Base-by-base conservation (phyloP, 345 rosid genomes). In the Raphanus raphanistrum region DNA sequence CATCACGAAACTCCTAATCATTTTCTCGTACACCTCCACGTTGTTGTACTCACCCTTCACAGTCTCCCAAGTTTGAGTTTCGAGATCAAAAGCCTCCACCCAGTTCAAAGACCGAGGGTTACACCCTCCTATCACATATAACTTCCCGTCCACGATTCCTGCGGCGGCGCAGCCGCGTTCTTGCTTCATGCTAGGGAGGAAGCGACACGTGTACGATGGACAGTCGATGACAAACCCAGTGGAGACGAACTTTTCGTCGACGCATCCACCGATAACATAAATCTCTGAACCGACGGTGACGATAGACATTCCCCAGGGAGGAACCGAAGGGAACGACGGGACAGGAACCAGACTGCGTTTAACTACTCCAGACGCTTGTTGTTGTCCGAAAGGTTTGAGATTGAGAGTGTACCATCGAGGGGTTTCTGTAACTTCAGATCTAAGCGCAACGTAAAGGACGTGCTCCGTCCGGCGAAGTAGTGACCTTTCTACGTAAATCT, bases 81-180 rank as follows among this genome's bases (percentile, higher is more conserved):
- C 63, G 3, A 89, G 84, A 50, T 91, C 92, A 25, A 82, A 88
- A 36, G 82, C 65, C 27, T 77, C 97, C 63, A 90, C 91, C 21
- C 92, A 91, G 92, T 94, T 77, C 76, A 38, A 77, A 5, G 84
- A 26, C 84, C 0, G 16, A 13, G 61, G 16, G 12, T 77, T 54
- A 64, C 95, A 93, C 0, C 97, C 98, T 0, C 95, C 98, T 63
- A 93, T 80, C 16, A 91, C 93, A 17, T 87, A 91, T 6, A 91
- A 63, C 71, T 85, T 88, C 0, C 79, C 88, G 10, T 76, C 80
- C 12, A 88, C 79, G 1, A 82, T 84, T 0, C 92, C 97, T 0
- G 93, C 60, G 7, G 79, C 67, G 5, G 79, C 73, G 48, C 73
- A 75, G 50, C 61, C 79, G 8, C 79, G 79, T 32, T 60, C 16